These are phyloP conservation scores for Plasmodium fragile DNA, from an alignment of 169 alveolate genomes.

Conservation along the genomic window DNA sequence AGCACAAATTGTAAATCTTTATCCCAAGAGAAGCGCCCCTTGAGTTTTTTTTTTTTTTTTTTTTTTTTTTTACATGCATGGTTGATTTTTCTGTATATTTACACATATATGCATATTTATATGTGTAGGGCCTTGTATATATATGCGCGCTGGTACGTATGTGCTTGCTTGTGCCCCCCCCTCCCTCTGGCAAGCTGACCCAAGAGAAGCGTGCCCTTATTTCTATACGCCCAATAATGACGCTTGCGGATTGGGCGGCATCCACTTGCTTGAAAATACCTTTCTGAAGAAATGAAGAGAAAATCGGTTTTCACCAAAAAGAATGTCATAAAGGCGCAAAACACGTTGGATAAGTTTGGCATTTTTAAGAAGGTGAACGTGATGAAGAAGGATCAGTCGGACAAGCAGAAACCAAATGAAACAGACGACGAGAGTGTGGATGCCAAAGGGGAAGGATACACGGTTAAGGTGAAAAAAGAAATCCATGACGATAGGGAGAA, in stretches of 20 bases:
- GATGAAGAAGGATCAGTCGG: slow-evolving; percentile 9
- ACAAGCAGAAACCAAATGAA: neutral
- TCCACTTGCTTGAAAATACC: neutral
- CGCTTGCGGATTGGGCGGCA: neutral
- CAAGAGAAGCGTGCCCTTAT: neutral
- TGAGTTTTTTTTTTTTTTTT: neutral
- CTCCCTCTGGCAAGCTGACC: neutral
- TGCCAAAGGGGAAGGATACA: neutral
- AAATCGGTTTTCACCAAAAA: slow-evolving; percentile 41
- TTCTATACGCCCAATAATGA: slow-evolving; percentile 7
- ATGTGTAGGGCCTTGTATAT: neutral
- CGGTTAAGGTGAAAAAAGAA: slow-evolving; percentile 26
- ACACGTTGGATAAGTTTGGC: slow-evolving; percentile 74
- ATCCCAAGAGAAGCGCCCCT: neutral
- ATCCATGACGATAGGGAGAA: neutral
- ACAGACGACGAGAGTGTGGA: neutral
- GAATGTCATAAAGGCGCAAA: slow-evolving; percentile 50
- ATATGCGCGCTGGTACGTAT: neutral
- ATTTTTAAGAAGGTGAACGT: slow-evolving; percentile 63
- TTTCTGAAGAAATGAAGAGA: slow-evolving; percentile 57
- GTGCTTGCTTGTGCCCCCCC: neutral
- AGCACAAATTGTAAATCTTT: neutral
- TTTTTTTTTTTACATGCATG: neutral
- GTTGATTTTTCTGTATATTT: neutral
- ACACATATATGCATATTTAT: neutral